Base-by-base conservation (phyloP, 208 protist species). In the Crithidia sp. region DNA sequence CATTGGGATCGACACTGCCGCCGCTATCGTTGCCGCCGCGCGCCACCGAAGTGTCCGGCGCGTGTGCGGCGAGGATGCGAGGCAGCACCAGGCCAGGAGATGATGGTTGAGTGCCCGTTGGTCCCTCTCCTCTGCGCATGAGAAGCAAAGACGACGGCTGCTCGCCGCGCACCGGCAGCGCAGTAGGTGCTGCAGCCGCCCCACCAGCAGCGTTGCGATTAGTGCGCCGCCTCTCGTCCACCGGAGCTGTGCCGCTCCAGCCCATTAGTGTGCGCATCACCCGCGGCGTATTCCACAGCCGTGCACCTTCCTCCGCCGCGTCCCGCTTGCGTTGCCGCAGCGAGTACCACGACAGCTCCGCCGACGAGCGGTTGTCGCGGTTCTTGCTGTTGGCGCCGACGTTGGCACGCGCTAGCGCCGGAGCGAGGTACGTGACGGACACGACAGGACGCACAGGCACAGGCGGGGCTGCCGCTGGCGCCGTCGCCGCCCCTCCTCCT, bases 231-330 rank as follows among this genome's bases (percentile, higher is more conserved):
- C 28, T 28, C 28, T 28, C 28, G 14, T 44, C 28, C 19, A 43
- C 43, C 17, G 60, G 55, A 8, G 63, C 59, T 4, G 81, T 77
- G 6, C 82, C 63, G 16, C 82, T 81, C 91, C 91, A 96, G 53
- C 67, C 77, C 81, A 96, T 84, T 6, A 96, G 78, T 17, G 90
- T 96, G 40, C 79, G 67, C 92, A 96, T 93, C 37, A 96, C 79
- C 3, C 87, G 85, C 6, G 82, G 66, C 41, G 86, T 81, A 47
- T 80, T 84, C 88, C 86, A 94, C 53, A 91, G 64, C 3, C 73
- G 65, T 2, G 82, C 77, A 10, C 85, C 76, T 17, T 79, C 59
- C 67, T 76, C 62, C n/a, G 81, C 72, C 39, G 74, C 77, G n/a
- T 82, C 83, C 54, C 77, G 73, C 68, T 67, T 53, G n/a, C 64